Base-by-base conservation (phyloP, 352 stramenopile species). In the Phytophthora ohioensis region DNA sequence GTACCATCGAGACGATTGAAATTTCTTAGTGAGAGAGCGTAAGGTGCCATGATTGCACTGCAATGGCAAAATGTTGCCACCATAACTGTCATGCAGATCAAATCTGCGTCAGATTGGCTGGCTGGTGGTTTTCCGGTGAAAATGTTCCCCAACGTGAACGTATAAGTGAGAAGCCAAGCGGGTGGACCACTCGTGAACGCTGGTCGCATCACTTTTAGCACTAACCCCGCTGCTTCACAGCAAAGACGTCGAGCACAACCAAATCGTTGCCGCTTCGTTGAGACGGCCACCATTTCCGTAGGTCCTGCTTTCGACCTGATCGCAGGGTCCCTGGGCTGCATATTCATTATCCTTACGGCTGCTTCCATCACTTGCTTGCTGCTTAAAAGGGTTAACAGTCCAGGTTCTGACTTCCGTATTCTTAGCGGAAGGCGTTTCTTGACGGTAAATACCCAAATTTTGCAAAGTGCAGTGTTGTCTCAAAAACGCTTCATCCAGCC, bases 111-210 rank as follows among this genome's bases (percentile, higher is more conserved):
- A 38, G 59, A 51, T 45, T 67, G 59, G 3, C 34, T 6, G 3
- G 62, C 62, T 30, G 59, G 36, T 4, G 59, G 6, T 38, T 46
- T 46, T 4, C 59, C 59, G 12, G 48, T 53, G 10, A 52, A 31
- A 21, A 60, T 27, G 41, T 61, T 67, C 2, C 48, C 59, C 32
- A 65, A 45, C 2, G 57, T 65, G 39, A 67, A 67, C 27, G 27
- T 32, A 8, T 32, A 49, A n/a, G 43, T 34, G 11, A 34, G 17
- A 11, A 34, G 17, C 43, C 43, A 53, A 4, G 46, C 10, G 5
- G 17, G 46, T 27, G 46, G 27, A 21, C 27, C 9, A 34, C 46
- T 34, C 12, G 13, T 15, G 17, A 21, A 53, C 9, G 46, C 46
- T 15, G 31, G 46, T 17, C 46, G 46, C 27, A 53, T 53, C 46